Percentiles rank a stretch among this genome's conserved stretches.
Evolutionary conservation across 1,139 yeast species (phyloP).

Genomic region (Entelexis paramagnoliae): DNA sequence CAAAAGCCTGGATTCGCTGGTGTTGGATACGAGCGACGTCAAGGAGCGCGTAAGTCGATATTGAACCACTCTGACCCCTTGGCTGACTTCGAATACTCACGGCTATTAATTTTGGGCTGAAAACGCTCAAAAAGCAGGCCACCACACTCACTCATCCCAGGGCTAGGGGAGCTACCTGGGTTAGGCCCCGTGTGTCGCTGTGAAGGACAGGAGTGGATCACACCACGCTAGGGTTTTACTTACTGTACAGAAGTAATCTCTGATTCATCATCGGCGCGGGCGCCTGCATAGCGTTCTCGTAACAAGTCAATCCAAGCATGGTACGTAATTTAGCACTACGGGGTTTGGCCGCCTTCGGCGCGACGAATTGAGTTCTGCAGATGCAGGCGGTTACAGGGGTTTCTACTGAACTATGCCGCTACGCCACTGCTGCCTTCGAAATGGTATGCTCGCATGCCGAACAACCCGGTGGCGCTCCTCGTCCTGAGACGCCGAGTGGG

Average conservation of each 20-base stretch:
- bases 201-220: constrained; percentile 7
- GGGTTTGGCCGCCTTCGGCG: neutral
- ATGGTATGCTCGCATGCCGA: neutral
- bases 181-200: constrained; percentile 1
- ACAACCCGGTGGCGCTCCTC: neutral
- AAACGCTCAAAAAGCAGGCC: constrained; percentile 2
- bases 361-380: neutral
- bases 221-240: constrained; percentile 2
- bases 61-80: neutral
- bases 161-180: neutral
- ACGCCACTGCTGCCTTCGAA: neutral
- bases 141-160: constrained; percentile 8
- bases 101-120: neutral
- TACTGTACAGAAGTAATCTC: constrained; percentile 1
- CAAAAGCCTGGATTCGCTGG: neutral
- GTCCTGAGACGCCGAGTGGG: neutral
- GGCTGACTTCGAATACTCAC: neutral
- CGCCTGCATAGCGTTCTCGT: neutral
- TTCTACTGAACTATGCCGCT: neutral
- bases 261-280: constrained; percentile 3
- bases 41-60: neutral
- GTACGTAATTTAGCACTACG: neutral
- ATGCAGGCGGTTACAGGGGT: too few species aligned
- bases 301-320: neutral
- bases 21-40: neutral